phyloP scores from a whole-genome alignment of 2,329 filamentous ascomycete species.

The Aspergillus fumigatus region DNA sequence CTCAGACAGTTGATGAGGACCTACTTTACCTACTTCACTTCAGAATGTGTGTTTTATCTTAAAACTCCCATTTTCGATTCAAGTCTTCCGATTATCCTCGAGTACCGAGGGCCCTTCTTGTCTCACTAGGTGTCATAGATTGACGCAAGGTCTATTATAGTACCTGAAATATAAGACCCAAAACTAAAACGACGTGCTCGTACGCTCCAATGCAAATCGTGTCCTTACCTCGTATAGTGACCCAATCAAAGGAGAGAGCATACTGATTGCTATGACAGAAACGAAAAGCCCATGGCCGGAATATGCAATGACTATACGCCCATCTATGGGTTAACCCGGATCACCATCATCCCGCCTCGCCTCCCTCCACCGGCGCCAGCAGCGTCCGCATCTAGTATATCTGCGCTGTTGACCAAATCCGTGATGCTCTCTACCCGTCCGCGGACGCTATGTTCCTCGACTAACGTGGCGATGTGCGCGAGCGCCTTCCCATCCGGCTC shows the following conservation, averaged over 20 bases:
- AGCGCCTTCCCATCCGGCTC: slow-evolving; percentile 33
- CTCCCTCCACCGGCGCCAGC: slow-evolving; percentile 23
- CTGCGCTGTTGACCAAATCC: slow-evolving; percentile 31
- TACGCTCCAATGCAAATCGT: background rate
- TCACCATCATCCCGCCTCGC: slow-evolving; percentile 29
- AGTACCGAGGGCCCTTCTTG: background rate
- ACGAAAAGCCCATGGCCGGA: background rate
- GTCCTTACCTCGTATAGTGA: background rate
- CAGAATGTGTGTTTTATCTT: background rate
- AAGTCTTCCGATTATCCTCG: background rate
- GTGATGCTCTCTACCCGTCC: slow-evolving; percentile 31
- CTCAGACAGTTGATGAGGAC: background rate
- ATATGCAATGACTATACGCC: slow-evolving; percentile 3
- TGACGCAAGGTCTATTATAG: background rate
- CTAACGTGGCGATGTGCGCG: slow-evolving; percentile 29
- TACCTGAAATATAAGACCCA: background rate
- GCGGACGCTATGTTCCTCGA: slow-evolving; percentile 31
- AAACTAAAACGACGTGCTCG: background rate
- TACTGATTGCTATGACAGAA: background rate
- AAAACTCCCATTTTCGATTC: background rate
- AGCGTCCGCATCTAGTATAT: slow-evolving; percentile 29
- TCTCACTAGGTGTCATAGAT: background rate
- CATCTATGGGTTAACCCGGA: slow-evolving; percentile 25
- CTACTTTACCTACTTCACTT: background rate
- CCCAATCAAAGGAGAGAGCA: background rate